Base-by-base conservation (phyloP, 169 alveolate species). In the Eimeria necatrix region DNA sequence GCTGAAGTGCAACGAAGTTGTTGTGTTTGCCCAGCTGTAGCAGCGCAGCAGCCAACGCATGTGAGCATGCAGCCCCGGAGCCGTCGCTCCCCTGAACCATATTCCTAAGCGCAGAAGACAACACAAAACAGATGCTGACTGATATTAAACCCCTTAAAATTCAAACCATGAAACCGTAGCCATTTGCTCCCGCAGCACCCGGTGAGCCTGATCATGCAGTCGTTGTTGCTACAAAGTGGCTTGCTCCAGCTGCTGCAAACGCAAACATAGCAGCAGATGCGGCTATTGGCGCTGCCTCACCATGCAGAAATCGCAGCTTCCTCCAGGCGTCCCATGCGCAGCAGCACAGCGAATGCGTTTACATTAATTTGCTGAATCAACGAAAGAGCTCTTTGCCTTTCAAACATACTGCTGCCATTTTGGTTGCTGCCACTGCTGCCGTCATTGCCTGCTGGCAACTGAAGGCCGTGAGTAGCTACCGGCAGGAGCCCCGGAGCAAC, bases 401-500 rank as follows among this genome's bases (percentile, higher is more conserved):
- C 91, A 41, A 53, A 56, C 10, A 48, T 59, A 74, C 78, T 59
- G 89, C 85, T 16, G 85, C 70, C 32, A 46, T 49, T 51, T 49
- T 52, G 41, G 56, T 52, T 26, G 64, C 68, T 18, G 41, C 18
- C 9, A 71, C 22, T 22, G 89, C 71, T 52, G 89, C 71, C 51
- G 89, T 41, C 26, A 4, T 18, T 73, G 83, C 83, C 85, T 4
- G 52, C 51, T 18, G 53, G 32, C 64, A 51, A 68, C 89, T 49
- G 89, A 64, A 84, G 59, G 59, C 91, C 56, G 78, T 84, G 91
- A 2, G 76, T 53, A 26, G 91, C 91, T 12, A 84, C 91, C 26
- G 91, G 91, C 76, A 84, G 91, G 78, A 84, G 46, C 8, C 91
- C 91, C 14, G 91, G 61, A 26, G 91, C 91, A 84, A 76, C 78